phyloP scores from a whole-genome alignment of 202 grass and related monocot species.

The Musa balbisiana region DNA sequence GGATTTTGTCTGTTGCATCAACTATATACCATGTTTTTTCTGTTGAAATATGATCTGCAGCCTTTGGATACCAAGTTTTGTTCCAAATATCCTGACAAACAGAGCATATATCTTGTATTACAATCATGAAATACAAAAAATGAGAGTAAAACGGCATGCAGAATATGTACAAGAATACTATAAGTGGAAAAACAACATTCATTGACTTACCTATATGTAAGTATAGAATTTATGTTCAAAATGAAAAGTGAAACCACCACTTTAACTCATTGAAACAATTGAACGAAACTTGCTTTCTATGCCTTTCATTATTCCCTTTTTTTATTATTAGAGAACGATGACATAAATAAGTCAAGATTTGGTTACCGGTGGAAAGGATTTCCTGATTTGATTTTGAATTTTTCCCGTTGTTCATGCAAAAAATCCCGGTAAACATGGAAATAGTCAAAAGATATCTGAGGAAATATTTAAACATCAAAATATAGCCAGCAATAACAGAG shows the following conservation, averaged over 20 bases:
- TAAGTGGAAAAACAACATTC: background rate
- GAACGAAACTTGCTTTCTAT: background rate
- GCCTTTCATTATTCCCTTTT: background rate
- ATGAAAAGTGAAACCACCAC: background rate
- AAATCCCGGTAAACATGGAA: background rate
- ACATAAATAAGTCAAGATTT: background rate
- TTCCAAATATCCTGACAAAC: conserved; percentile 91
- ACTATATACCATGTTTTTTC: conserved; percentile 99
- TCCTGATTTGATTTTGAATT: background rate
- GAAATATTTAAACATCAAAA: background rate
- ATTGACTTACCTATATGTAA: background rate
- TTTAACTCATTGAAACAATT: background rate
- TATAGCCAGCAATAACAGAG: background rate
- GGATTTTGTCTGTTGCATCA: conserved; percentile 84
- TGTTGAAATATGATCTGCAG: conserved; percentile 74
- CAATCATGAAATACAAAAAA: background rate
- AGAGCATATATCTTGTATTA: background rate
- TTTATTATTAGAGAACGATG: background rate
- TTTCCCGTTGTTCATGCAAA: background rate
- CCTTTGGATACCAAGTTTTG: conserved; percentile 95
- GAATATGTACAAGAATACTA: background rate
- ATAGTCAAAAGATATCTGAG: background rate
- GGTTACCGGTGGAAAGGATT: background rate
- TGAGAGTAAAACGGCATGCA: background rate
- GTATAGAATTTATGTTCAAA: background rate